Evolutionary conservation across 257 asterid genomes (phyloP).

Genomic region (Salvia hispanica): DNA sequence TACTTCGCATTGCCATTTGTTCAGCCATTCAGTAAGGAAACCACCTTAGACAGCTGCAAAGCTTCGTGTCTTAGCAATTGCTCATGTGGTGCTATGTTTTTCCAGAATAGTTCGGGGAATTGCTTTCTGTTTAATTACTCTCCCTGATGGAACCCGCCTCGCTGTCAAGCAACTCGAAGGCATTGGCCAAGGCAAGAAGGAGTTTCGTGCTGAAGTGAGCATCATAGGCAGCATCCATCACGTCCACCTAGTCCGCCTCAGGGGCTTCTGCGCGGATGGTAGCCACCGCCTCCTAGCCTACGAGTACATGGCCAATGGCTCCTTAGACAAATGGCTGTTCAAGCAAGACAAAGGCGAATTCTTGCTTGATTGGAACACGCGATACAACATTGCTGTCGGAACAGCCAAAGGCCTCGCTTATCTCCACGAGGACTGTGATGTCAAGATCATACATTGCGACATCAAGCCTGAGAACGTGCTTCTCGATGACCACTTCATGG

Average conservation of each 20-base stretch:
- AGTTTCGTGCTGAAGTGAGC: conserved; percentile 96
- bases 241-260: conserved; percentile 75
- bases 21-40: conserved; percentile 53
- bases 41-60: conserved; percentile 73
- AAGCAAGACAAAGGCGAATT: conserved; percentile 55
- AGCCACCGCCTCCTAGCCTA: conserved; percentile 86
- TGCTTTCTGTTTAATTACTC: conserved; percentile 65
- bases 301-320: conserved; percentile 89
- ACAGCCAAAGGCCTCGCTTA: conserved; percentile 91
- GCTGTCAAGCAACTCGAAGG: conserved; percentile 96
- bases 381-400: conserved; percentile 72
- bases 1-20: conserved; percentile 64
- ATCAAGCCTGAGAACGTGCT: conserved; percentile 90
- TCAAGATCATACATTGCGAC: conserved; percentile 82
- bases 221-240: conserved; percentile 98
- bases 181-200: conserved; percentile 94
- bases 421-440: conserved; percentile 85
- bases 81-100: conserved; percentile 77
- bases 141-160: conserved; percentile 68
- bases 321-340: conserved; percentile 90
- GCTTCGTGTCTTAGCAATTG: conserved; percentile 65
- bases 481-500: conserved; percentile 67
- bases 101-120: conserved; percentile 55
- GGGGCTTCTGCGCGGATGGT: conserved; percentile 90
- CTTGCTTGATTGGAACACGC: conserved; percentile 77